Base-by-base conservation (phyloP, 805 yeast genomes). In the Dipodascopsis tothii region DNA sequence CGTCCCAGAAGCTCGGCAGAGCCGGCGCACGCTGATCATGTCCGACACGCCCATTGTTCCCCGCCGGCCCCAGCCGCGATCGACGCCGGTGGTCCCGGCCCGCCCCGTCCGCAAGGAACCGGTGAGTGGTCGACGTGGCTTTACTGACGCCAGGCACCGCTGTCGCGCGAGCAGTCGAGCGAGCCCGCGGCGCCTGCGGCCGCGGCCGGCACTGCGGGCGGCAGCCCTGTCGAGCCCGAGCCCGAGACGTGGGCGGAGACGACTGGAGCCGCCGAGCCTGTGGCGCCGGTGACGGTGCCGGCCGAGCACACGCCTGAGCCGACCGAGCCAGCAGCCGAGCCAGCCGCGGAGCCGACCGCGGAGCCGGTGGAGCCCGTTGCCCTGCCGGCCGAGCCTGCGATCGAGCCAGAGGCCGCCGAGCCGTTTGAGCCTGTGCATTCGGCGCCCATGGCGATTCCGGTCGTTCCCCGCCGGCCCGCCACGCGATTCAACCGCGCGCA, bases 401-500 rank as follows among this genome's bases (percentile, higher is more conserved):
- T 16, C 9, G 35, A 33, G 18, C 9, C 18, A 6, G 35, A 18
- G 14, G 35, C 9, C 14, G 21, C 9, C 5, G 49, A 40, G 16
- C 27, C 32, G 2, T n/a, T n/a, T n/a, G n/a, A n/a, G n/a, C n/a
- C n/a, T n/a, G n/a, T n/a, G n/a, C n/a, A n/a, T n/a, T 44, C 52
- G 9, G 40, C 23, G 18, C 45, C 52, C 7, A 35, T 48, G 22
- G 25, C 33, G 14, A 48, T 45, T 19, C 52, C 49, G 3, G 14
- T 30, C 11, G 21, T 33, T 9, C 47, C 43, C n/a, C 46, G 42
- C 9, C 37, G 47, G 2, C 28, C 46, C 1, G 33, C 27, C 9
- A 41, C 50, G 11, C 52, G 50, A 9, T 48, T 34, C 20, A 50
- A 48, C 35, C 40, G 27, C 21, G 37, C 28, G 25, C 52, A 48